Evolutionary conservation across 2,329 filamentous ascomycete species (phyloP).

Genomic region (Monosporascus sp.): DNA sequence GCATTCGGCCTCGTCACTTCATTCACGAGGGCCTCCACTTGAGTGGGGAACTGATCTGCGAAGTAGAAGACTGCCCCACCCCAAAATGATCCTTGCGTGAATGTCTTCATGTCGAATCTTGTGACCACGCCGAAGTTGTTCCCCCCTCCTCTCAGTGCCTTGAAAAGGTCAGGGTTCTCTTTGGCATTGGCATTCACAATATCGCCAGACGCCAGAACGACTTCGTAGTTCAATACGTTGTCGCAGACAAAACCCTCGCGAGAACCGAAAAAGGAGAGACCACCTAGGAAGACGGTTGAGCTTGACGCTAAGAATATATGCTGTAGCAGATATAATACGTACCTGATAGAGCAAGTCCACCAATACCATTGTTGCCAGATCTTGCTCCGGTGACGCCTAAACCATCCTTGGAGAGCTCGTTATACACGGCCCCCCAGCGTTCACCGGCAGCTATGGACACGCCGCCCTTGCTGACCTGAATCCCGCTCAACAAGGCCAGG

Average conservation of each 20-base stretch:
- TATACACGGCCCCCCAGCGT: conserved; percentile 5
- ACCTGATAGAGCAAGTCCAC: conserved; percentile 1
- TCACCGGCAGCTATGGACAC: conserved; percentile 3
- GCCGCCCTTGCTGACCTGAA: background rate
- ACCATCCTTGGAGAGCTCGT: background rate
- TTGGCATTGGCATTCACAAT: conserved; percentile 1
- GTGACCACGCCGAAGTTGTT: conserved; percentile 1
- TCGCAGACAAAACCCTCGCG: conserved; percentile 4
- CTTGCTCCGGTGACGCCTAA: background rate
- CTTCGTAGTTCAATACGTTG: conserved; percentile 2
- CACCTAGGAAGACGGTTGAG: background rate
- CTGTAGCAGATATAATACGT: background rate
- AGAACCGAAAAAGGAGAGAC: background rate
- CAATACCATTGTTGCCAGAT: background rate
- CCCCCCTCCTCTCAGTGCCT: background rate
- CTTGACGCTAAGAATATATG: background rate
- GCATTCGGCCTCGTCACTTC: conserved; percentile 1
- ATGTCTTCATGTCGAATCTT: conserved; percentile 1
- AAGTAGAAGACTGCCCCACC: background rate
- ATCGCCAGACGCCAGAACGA: conserved; percentile 1
- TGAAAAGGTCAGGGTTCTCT: background rate
- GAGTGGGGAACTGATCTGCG: background rate
- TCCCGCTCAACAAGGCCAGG: background rate
- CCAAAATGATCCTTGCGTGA: conserved; percentile 1
- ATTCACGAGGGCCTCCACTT: conserved; percentile 1